Evolutionary conservation across 768 basidiomycete genomes (phyloP).

Genomic region (Pulveroboletus frians): DNA sequence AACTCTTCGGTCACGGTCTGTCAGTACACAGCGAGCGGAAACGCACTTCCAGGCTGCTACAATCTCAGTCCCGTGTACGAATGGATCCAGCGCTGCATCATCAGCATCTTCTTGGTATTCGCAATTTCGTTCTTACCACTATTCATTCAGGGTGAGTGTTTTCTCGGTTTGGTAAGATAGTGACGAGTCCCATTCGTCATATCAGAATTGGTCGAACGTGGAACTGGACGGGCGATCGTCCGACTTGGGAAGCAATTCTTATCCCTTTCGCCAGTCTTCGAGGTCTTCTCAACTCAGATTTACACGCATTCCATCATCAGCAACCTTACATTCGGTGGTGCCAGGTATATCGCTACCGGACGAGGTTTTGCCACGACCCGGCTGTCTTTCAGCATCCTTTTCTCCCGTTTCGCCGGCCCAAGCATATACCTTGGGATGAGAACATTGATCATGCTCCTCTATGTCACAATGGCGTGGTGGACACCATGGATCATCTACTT

Average conservation of each 20-base stretch:
- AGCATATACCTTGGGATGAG: slow-evolving; percentile 97
- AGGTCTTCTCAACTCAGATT: slow-evolving; percentile 97
- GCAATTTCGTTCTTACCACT: slow-evolving; percentile 94
- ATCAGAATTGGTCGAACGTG: slow-evolving; percentile 90
- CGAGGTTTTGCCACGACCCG: slow-evolving; percentile 97
- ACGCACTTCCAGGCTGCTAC: slow-evolving; percentile 87
- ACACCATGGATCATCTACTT: slow-evolving; percentile 94
- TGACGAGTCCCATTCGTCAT: slow-evolving; percentile 3
- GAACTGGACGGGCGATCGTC: slow-evolving; percentile 84
- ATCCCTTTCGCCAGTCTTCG: slow-evolving; percentile 92
- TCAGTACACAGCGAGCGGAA: slow-evolving; percentile 65
- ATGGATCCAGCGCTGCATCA: slow-evolving; percentile 96
- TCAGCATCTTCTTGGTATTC: slow-evolving; percentile 98
- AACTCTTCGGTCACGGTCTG: slow-evolving; percentile 80
- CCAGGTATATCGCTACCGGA: slow-evolving; percentile 97
- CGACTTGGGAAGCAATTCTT: slow-evolving; percentile 92
- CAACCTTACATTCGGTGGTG: slow-evolving; percentile 96
- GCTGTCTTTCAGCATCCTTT: slow-evolving; percentile 90
- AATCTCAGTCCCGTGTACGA: slow-evolving; percentile 88
- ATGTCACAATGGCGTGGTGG: slow-evolving; percentile 89
- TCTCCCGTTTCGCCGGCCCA: slow-evolving; percentile 97
- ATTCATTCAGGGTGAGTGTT: slow-evolving; percentile 80
- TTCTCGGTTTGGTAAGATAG: slow-evolving; percentile 9
- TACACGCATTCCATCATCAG: slow-evolving; percentile 96
- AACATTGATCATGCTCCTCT: slow-evolving; percentile 86